Conservation (phyloP, 2,329 filamentous ascomycete genomes). For the Hirsutella thompsonii region DNA sequence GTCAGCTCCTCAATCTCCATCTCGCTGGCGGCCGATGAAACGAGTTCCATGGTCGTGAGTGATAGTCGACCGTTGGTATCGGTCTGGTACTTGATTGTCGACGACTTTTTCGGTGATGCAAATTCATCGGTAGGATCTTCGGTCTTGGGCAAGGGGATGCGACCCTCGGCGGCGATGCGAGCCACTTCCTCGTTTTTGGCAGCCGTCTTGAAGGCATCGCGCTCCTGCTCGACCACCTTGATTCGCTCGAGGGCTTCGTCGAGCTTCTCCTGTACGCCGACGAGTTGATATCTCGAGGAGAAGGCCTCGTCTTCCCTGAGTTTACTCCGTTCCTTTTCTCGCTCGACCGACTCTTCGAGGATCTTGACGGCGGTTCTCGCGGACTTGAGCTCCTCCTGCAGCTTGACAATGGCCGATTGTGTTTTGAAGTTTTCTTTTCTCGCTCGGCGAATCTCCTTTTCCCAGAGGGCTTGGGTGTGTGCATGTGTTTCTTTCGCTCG, state of each 20-base stretch:
- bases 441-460: conserved; percentile 58
- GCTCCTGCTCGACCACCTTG: conserved; percentile 57
- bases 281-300: conserved; percentile 50
- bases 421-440: conserved; percentile 65
- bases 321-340: conserved; percentile 48
- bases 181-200: conserved; percentile 63
- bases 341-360: conserved; percentile 45
- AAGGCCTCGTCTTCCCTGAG: conserved; percentile 59
- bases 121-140: conserved; percentile 48
- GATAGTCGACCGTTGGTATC: conserved; percentile 28
- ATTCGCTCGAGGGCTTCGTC: conserved; percentile 49
- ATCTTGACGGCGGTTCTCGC: conserved; percentile 40
- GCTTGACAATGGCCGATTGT: conserved; percentile 54
- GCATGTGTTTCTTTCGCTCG: conserved; percentile 57
- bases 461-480: conserved; percentile 55
- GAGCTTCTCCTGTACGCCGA: conserved; percentile 53
- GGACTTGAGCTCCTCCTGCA: conserved; percentile 62
- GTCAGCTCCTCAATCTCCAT: conserved; percentile 45
- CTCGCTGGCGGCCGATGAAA: conserved; percentile 41
- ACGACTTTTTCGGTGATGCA: conserved; percentile 36
- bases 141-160: conserved; percentile 46
- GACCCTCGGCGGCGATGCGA: conserved; percentile 58
- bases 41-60: conserved; percentile 34
- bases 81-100: conserved; percentile 5
- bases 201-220: conserved; percentile 59